Base-by-base conservation (phyloP, 2,329 filamentous ascomycete genomes). In the Curvularia verruculosa region DNA sequence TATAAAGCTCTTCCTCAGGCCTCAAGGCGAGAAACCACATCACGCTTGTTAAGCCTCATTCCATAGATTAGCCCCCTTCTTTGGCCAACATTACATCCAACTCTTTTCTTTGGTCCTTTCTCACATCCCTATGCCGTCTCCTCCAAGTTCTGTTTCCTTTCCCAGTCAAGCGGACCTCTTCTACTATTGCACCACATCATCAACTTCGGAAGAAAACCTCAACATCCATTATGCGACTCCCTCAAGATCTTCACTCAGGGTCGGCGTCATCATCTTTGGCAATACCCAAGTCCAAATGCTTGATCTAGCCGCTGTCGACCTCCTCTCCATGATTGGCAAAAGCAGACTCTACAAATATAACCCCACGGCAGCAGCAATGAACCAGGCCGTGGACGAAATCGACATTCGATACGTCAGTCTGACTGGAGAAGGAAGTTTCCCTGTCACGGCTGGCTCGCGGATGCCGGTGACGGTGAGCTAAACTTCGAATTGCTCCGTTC, bases 401-500 rank as follows among this genome's bases (percentile, higher is more conserved):
- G 73, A 76, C 56, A 71, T 76, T 59, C 71, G 71, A 51, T 76
- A 74, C 61, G 67, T 76, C 63, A 75, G 64, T 58, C 67, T 72
- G 68, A 75, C 63, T 52, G 73, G 74, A 63, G 70, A 73, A 55
- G 72, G 73, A 41, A 71, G 71, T 40, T 75, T 74, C 60, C 60
- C 70, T 53, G 62, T 75, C 64, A 74, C 73, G 49, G 71, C 70
- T 63, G 70, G 70, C 56, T 64, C 68, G 51, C 69, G 73, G 48
- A 74, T 76, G 63, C 71, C 72, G 61, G 70, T 74, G 57, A 75
- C 74, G 71, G 74, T 76, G 69, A 75, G 71, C 68, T 70, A 63
- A 56, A 64, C 57, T 58, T 66, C 63, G 64, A 64, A 18, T 71
- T 67, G 66, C 63, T 66, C 57, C 58, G 47, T 29, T 29, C 10